Evolutionary conservation across 2,329 filamentous ascomycete genomes (phyloP).

Genomic region (Chrysosporium keratinophilum): DNA sequence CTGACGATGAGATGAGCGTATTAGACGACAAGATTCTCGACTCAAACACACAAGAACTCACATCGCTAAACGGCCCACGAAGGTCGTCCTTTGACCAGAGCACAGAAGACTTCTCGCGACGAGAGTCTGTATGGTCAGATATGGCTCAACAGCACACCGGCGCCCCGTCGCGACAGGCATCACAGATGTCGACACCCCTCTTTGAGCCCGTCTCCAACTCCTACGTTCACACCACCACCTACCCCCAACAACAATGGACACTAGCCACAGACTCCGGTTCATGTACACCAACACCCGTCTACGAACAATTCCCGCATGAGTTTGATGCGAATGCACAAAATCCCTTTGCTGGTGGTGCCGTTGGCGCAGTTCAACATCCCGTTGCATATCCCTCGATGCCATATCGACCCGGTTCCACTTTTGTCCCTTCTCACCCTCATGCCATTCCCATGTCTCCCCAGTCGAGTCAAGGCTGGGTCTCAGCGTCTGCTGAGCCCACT

Average conservation of each 20-base stretch:
- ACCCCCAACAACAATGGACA: constrained; percentile 46
- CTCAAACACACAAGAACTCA: constrained; percentile 40
- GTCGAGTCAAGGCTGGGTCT: constrained; percentile 49
- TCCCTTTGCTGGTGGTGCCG: constrained; percentile 34
- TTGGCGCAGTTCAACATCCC: constrained; percentile 30
- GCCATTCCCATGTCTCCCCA: constrained; percentile 51
- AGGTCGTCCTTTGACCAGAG: constrained; percentile 39
- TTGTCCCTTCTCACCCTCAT: constrained; percentile 32
- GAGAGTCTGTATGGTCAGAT: constrained; percentile 41
- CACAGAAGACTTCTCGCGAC: constrained; percentile 42
- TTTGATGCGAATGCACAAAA: constrained; percentile 35
- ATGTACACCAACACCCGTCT: constrained; percentile 62
- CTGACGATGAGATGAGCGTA: constrained; percentile 45
- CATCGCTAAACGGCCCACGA: constrained; percentile 36
- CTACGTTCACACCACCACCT: constrained; percentile 33
- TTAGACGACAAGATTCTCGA: constrained; percentile 44
- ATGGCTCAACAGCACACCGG: constrained; percentile 26
- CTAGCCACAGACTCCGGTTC: constrained; percentile 57
- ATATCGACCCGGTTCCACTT: constrained; percentile 41
- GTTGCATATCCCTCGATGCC: constrained; percentile 33
- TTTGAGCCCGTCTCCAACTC: constrained; percentile 39
- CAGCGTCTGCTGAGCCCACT: constrained; percentile 37
- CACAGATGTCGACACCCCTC: constrained; percentile 39
- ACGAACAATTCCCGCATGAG: constrained; percentile 51
- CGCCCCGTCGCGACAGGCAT: constrained; percentile 32